Percentiles rank a stretch among this genome's conserved stretches.
These are phyloP conservation scores for Atkinsonella texensis DNA, from an alignment of 2,329 filamentous ascomycete species.

Conservation along the genomic window DNA sequence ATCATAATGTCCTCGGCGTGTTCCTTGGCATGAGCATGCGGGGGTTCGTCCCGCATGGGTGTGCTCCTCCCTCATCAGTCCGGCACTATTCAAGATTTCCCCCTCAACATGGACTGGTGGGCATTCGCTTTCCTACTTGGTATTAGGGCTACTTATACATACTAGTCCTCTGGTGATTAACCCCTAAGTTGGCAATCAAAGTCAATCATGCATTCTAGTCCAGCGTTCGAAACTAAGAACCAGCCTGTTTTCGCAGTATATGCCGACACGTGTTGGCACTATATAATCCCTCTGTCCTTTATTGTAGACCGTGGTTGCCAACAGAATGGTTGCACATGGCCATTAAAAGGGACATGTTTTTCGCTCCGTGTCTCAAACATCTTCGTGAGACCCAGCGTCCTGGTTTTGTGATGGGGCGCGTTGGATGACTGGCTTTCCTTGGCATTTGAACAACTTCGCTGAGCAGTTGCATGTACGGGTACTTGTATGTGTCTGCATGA, in stretches of 20 bases:
- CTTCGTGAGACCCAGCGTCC: slow-evolving; percentile 20
- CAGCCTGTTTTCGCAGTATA: background rate
- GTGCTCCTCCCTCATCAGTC: slow-evolving; percentile 29
- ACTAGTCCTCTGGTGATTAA: slow-evolving; percentile 24
- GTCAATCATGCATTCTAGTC: slow-evolving; percentile 11
- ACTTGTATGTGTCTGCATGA: background rate
- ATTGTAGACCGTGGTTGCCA: slow-evolving; percentile 30
- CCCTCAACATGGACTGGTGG: slow-evolving; percentile 38
- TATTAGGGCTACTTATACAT: slow-evolving; percentile 32
- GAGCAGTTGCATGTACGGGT: background rate
- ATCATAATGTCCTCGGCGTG: slow-evolving; percentile 45
- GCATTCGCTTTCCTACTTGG: slow-evolving; percentile 35
- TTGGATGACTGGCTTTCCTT: background rate
- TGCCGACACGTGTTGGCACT: background rate
- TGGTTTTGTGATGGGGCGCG: slow-evolving; percentile 14
- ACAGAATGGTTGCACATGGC: slow-evolving; percentile 25
- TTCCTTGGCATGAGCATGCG: slow-evolving; percentile 30
- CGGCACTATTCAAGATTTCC: slow-evolving; percentile 27
- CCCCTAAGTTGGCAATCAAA: slow-evolving; percentile 28
- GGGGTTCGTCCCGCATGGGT: slow-evolving; percentile 33
- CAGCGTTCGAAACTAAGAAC: background rate
- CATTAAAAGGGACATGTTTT: slow-evolving; percentile 30
- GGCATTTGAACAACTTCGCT: background rate
- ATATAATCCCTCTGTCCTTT: slow-evolving; percentile 27
- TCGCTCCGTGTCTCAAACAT: slow-evolving; percentile 31